Percentiles rank a stretch among this genome's conserved stretches.
phyloP scores from a whole-genome alignment of 1,284 basidiomycete species.

The Agaricales sp. region DNA sequence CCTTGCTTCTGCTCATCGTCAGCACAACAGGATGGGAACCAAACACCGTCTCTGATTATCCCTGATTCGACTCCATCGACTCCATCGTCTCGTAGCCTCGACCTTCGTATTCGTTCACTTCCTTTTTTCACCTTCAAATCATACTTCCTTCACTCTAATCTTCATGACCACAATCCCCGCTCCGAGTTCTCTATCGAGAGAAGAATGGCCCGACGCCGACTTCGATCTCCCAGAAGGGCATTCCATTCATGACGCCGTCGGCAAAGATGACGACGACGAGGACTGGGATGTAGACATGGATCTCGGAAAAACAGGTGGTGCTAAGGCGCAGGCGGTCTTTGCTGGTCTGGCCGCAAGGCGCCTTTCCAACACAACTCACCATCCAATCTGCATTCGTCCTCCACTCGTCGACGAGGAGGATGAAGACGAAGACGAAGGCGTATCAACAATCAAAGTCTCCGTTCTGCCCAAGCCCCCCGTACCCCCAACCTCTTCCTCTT shows the following conservation, averaged over 20 bases:
- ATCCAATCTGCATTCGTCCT: conserved; percentile 46
- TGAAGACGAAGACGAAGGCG: conserved; percentile 68
- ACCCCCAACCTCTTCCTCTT: conserved; percentile 19
- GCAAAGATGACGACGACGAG: conserved; percentile 51
- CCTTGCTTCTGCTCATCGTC: not conserved
- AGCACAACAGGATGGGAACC: conserved; percentile 2
- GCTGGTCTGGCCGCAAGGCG: conserved; percentile 23
- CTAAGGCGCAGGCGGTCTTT: conserved; percentile 31
- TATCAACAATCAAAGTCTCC: conserved; percentile 68
- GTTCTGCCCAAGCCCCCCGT: conserved; percentile 32
- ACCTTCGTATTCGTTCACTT: conserved; percentile 10
- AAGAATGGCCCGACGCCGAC: conserved; percentile 78
- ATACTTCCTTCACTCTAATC: conserved; percentile 2
- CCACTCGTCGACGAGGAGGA: conserved; percentile 45
- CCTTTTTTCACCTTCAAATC: conserved; percentile 12
- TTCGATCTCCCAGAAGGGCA: conserved; percentile 72
- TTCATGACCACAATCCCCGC: conserved; percentile 52
- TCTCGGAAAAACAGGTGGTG: conserved; percentile 44
- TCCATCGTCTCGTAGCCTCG: too few species aligned
- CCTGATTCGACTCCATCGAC: conserved; percentile 7
- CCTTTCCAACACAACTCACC: conserved; percentile 20
- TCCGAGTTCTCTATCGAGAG: conserved; percentile 38
- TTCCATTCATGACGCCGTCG: conserved; percentile 47
- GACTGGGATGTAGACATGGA: conserved; percentile 77
- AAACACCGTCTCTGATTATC: conserved; percentile 5